Base-by-base conservation (phyloP, 2,329 filamentous ascomycete genomes). In the Colletotrichum sp. region DNA sequence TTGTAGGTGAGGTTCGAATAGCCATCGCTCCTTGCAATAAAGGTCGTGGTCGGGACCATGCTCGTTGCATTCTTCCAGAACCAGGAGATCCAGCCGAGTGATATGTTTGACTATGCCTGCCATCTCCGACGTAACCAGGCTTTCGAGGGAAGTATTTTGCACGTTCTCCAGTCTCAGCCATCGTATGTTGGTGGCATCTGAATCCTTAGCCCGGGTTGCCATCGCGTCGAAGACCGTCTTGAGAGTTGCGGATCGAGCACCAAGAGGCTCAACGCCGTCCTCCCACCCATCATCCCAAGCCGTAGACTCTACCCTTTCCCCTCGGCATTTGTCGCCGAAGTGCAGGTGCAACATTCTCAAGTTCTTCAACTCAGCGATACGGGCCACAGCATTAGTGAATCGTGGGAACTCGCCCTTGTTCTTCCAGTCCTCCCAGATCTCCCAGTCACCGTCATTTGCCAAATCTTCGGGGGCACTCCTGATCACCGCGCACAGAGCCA, bases 1-100 rank as follows among this genome's bases (percentile, higher is more conserved):
- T 28, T 79, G 75, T 1, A 83, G 77, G n/a, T 80, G 78, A 2
- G 79, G 78, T 57, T 81, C 80, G 34, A 77, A 81, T 5, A 44
- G 52, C 18, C 48, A 8, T 9, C 81, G 74, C 59, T 82, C 80
- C 5, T 52, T 44, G 7, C 15, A 44, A 16, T 73, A 18, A 4
- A 81, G 5, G 24, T 81, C 78, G 3, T 75, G 9, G 16, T 78
- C 79, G 2, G 76, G 71, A 5, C 72, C 75, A 15, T 71, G 18
- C 6, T 78, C 75, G 55, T 60, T 75, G 48, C 66, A 73, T 57
- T 74, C 55, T 8, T 71, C 67, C 15, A 30, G 4, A 2, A 79
- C 52, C 5, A 62, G 1, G 7, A 82, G 59, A 24, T 79, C 77
- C 1, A 82, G 72, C 6, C 76, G 30, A 13, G 71, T 32, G 28